Evolutionary conservation across 805 yeast genomes (phyloP), one percentile per base, ranked within the genome.

Genomic region (Candida dajiaensis): DNA sequence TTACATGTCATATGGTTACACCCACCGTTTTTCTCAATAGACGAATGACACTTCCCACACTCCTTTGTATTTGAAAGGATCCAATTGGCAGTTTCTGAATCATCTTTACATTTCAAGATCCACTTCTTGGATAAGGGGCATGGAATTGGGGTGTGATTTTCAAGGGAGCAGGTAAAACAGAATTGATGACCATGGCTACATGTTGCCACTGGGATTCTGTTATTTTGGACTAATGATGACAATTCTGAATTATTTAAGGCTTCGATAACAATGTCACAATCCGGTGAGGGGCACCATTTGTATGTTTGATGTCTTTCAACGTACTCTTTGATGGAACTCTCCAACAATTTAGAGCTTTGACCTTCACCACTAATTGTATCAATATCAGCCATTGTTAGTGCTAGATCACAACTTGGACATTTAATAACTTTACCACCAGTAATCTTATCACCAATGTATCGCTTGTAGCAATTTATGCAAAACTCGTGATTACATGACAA

Each of bases 1-100:
- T 77, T 71, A 64, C 99, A 94, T 1, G 81, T 76, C 96, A 94
- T 92, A 66, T 94, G 99, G 65, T 92, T 92, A 67, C 99, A 94
- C 0, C 99, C 99, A 20, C 97, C 98, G 61, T 85, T 85, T 58
- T 92, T 89, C 61, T 94, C 97, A 51, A 92, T 94, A 25, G 80
- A 70, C 1, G 89, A 70, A 10, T 69, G 68, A 68, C 99, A 94
- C 58, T 78, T 78, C 0, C 97, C 95, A 64, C 99, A 94, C 40
- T 78, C 77, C 55, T 88, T 83, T 1, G 99, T 89, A 62, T 92
- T 83, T 4, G 85, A 80, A 4, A 80, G 73, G 21, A 94, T 81
- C 97, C 98, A 94, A 57, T 83, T 79, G 3, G 83, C 75, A 15
- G 96, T 89, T 56, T 87, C 96, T 0, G 94, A 80, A 61, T 94